Evolutionary conservation across 176 grass and related monocot genomes (phyloP), one percentile per base, ranked within the genome.

Genomic region (Raddia distichophylla): DNA sequence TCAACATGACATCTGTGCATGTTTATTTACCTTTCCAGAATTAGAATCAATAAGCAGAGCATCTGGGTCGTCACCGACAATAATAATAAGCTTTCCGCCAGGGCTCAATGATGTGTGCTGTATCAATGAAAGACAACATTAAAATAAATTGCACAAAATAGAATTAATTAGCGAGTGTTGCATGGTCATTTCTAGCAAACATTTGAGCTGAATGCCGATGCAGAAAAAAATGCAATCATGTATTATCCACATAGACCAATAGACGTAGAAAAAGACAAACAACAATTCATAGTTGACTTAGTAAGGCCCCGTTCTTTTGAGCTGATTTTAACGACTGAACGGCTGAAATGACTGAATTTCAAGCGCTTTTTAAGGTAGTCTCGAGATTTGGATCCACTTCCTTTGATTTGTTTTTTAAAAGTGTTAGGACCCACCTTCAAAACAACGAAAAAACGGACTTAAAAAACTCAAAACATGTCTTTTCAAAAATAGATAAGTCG

Each of bases 91-190:
- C 76, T 94, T 97, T 64, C 94, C 85, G 46, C 94, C 87, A 59
- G 91, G 91, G 73, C 91, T 97, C 66, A 97, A 75, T 80, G 94
- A 97, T 35, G 89, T 97, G 86, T 91, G 91, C 91, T 97, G 89
- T 18, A 50, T 69, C 78, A 68, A 88, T 43, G 59, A 66, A 80
- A 73, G 27, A 59, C 51, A 52, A 7, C 27, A n/a, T 35, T 64
- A 69, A 67, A 73, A 14, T 53, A 74, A 60, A 77, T 37, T 46
- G 5, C 15, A 54, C 12, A 70, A 55, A 8, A 2, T 13, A 56
- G 45, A 35, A 75, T 16, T 61, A 64, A 46, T 13, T 69, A 45
- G 16, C 48, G 16, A 47, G 19, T 32, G 8, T 33, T 17, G 12
- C 49, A 44, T 67, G 12, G 51, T 51, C 17, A 34, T 40, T n/a